These are phyloP conservation scores for Moesziomyces globuligerus DNA, from an alignment of 1,284 basidiomycete genomes.

Conservation along the genomic window DNA sequence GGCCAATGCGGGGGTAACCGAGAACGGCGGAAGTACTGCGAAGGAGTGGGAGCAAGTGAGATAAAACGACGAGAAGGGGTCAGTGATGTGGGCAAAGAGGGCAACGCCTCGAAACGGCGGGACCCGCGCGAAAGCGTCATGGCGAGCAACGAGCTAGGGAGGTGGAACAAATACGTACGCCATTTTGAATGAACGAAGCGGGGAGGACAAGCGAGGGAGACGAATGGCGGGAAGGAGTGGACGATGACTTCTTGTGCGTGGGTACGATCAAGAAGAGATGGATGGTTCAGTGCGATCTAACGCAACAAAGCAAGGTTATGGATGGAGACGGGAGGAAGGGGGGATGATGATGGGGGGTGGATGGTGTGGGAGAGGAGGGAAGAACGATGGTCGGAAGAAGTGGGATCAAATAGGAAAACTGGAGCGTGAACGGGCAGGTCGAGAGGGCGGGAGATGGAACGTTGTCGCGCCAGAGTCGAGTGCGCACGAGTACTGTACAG, in stretches of 20 bases:
- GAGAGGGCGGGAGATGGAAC: not conserved
- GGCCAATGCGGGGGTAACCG: slow-evolving; percentile 97
- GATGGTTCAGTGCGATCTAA: not conserved
- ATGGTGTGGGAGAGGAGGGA: slow-evolving; percentile 13
- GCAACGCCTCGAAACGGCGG: too few species aligned
- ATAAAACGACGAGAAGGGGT: too few species aligned
- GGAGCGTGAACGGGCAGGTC: slow-evolving; percentile 3
- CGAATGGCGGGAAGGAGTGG: slow-evolving; percentile 11
- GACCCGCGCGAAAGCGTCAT: too few species aligned
- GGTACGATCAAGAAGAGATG: slow-evolving; percentile 22
- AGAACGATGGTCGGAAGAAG: not conserved
- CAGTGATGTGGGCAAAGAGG: not conserved
- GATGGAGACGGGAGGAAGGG: slow-evolving; percentile 3
- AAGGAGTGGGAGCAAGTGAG: not conserved
- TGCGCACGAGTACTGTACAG: not conserved
- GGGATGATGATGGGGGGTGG: slow-evolving; percentile 9
- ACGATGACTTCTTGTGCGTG: slow-evolving; percentile 15
- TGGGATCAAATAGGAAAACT: slow-evolving; percentile 27
- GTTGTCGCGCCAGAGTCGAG: slow-evolving; percentile 17
- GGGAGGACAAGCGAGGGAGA: slow-evolving; percentile 13
- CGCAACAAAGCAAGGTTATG: not conserved
- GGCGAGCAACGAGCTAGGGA: too few species aligned
- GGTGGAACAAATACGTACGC: slow-evolving; percentile 25
- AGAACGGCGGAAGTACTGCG: slow-evolving; percentile 70
- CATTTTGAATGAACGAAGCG: slow-evolving; percentile 31